Base-by-base conservation (phyloP, 345 rosid species). In the Trapa incisa region DNA sequence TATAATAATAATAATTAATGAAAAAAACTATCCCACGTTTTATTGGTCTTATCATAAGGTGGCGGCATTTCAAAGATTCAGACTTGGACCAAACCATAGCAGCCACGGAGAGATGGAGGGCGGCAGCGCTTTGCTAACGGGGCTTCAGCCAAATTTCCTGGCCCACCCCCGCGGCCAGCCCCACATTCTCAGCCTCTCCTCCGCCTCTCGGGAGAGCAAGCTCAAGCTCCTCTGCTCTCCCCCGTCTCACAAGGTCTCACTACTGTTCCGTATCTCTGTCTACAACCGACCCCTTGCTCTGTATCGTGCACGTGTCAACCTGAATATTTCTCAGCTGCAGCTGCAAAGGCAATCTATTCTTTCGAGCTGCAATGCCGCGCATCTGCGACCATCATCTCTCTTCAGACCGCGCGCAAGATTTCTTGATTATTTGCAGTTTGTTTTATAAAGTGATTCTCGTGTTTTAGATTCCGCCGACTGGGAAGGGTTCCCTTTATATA, bases 401-500 rank as follows among this genome's bases (percentile, higher is more conserved):
- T 70, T 78, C 50, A 73, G 64, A 73, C 67, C 47, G 8, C 75
- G 73, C 71, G 83, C 85, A 60, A 70, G 0, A 64, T 75, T 6
- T 78, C 86, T 61, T 12, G 52, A 70, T 63, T 53, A 39, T 3
- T 53, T 63, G 41, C 70, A 61, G 50, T 65, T 52, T 65, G 70
- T 58, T 47, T 56, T 69, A 64, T 54, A 71, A 47, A 5, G 35
- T 22, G 35, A 41, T 74, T 10, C 68, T 47, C 65, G 73, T 39
- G 42, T 76, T 81, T 70, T 81, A 89, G 97, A 74, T 94, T 60
- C 96, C 99, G 22, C 99, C 99, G 43, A 65, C 86, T 2, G 99
- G 96, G 75, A 94, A 94, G 81, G 99, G 97, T 58, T 86, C 99
- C 41, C 84, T 94, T 53, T 94, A 89, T 64, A 77, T 94, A 37